Evolutionary conservation across 192 early-diverging fungal species (phyloP).

Genomic region (Coemansia sp.): DNA sequence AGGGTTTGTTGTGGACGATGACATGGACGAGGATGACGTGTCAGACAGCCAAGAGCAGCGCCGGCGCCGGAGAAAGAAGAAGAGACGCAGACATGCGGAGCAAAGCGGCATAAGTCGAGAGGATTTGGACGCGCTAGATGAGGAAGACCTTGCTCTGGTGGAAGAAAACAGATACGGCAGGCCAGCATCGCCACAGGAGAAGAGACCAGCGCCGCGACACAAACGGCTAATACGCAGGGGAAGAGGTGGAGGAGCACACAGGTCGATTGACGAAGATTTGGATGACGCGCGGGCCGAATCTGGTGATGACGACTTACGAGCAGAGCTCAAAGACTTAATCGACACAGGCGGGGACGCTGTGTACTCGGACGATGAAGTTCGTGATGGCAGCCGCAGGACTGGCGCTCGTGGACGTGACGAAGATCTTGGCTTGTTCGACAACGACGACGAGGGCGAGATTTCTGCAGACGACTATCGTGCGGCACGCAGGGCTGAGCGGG

Average conservation of each 20-base stretch:
- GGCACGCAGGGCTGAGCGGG: background rate
- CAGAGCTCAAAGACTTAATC: slow-evolving; percentile 35
- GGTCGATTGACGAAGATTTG: slow-evolving; percentile 15
- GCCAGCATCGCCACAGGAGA: slow-evolving; percentile 28
- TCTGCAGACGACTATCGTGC: slow-evolving; percentile 19
- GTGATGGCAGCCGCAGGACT: background rate
- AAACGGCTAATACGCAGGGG: slow-evolving; percentile 75
- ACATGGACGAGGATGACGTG: slow-evolving; percentile 62
- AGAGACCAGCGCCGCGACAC: slow-evolving; percentile 57
- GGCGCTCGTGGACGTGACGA: slow-evolving; percentile 11
- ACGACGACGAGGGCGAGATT: slow-evolving; percentile 24
- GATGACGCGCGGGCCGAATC: slow-evolving; percentile 27
- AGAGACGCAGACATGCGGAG: slow-evolving; percentile 15
- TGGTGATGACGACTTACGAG: slow-evolving; percentile 39
- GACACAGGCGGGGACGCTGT: slow-evolving; percentile 29
- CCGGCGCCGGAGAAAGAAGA: slow-evolving; percentile 46
- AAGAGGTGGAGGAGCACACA: slow-evolving; percentile 48
- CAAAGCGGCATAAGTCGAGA: background rate
- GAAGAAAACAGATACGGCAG: slow-evolving; percentile 77
- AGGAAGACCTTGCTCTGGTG: slow-evolving; percentile 91
- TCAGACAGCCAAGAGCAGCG: slow-evolving; percentile 59
- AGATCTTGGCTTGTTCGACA: slow-evolving; percentile 48
- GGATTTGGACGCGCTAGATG: slow-evolving; percentile 76
- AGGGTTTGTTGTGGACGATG: slow-evolving; percentile 76
- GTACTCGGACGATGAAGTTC: slow-evolving; percentile 12